phyloP scores from a whole-genome alignment of 129 eudicot species.

The Saposhnikovia divaricata region DNA sequence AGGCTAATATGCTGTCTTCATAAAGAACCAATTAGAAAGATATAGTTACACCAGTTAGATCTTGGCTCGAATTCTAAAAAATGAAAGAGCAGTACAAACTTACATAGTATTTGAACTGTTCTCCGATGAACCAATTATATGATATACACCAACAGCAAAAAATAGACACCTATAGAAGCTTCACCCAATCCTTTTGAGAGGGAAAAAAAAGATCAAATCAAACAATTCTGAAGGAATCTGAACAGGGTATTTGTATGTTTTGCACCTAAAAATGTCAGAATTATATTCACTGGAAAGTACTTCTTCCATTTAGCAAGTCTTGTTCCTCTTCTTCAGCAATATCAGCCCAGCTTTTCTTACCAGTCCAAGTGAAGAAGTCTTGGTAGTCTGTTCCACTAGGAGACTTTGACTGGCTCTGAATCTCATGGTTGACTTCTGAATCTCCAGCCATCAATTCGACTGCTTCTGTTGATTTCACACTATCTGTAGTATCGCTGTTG shows the following conservation, averaged over 20 bases:
- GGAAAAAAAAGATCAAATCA: background rate
- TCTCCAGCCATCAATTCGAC: background rate
- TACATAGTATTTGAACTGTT: background rate
- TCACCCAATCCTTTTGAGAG: too few relatives aligned
- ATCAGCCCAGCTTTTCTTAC: conserved; percentile 83
- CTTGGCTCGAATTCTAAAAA: background rate
- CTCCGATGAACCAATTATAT: background rate
- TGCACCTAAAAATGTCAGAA: background rate
- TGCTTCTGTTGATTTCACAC: background rate
- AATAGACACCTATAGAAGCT: background rate
- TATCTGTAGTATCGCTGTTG: background rate
- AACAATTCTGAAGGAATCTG: background rate
- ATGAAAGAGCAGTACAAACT: background rate
- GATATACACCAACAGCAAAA: background rate
- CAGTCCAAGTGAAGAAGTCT: conserved; percentile 2
- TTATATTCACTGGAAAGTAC: background rate
- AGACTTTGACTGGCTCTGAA: conserved; percentile 7
- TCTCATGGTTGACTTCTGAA: conserved; percentile 14
- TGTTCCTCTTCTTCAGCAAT: conserved; percentile 86
- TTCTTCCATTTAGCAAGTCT: conserved; percentile 21
- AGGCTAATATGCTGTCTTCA: background rate
- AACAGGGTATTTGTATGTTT: background rate
- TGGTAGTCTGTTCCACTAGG: conserved; percentile 1
- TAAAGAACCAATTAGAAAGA: background rate
- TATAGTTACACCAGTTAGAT: background rate